Evolutionary conservation across 1,139 yeast species (phyloP).

Genomic region (Geotrichum australiense): DNA sequence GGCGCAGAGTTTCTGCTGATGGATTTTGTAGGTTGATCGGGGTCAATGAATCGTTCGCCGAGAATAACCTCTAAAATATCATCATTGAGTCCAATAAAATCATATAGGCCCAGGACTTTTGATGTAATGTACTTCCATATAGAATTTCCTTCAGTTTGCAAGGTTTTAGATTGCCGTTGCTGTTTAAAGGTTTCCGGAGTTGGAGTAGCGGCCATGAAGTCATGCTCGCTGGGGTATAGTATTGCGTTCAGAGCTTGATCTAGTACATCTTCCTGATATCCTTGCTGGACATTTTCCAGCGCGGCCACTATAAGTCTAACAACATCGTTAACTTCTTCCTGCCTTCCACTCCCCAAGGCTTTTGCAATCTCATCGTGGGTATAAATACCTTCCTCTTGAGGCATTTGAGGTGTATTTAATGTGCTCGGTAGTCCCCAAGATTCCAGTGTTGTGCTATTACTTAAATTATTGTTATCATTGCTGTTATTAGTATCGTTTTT

Average conservation of each 20-base stretch:
- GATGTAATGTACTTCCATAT: slow-evolving; percentile 23
- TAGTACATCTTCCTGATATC: slow-evolving; percentile 11
- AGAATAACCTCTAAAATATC: slow-evolving; percentile 30
- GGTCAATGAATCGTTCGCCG: slow-evolving; percentile 25
- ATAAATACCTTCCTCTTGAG: slow-evolving; percentile 12
- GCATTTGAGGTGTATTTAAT: not conserved
- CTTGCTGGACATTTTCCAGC: slow-evolving; percentile 11
- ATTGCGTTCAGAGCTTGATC: slow-evolving; percentile 15
- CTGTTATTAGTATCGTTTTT: not conserved
- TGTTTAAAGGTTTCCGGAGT: slow-evolving; percentile 4
- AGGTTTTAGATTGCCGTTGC: not conserved
- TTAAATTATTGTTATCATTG: no score
- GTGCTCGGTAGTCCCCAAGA: slow-evolving; percentile 17
- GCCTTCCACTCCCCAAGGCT: slow-evolving; percentile 6
- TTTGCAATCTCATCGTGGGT: slow-evolving; percentile 10
- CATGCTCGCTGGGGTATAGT: slow-evolving; percentile 6
- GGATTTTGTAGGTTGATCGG: slow-evolving; percentile 1
- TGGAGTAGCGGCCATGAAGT: slow-evolving; percentile 6
- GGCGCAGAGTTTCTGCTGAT: slow-evolving; percentile 1
- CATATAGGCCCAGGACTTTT: slow-evolving; percentile 22
- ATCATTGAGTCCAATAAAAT: slow-evolving; percentile 30
- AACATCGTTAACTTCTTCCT: slow-evolving; percentile 10
- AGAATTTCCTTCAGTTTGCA: slow-evolving; percentile 2
- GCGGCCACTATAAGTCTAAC: slow-evolving; percentile 13
- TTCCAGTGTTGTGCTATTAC: slow-evolving; percentile 6